phyloP scores from a whole-genome alignment of 805 yeast genomes.

The Suhomyces kilbournensis region DNA sequence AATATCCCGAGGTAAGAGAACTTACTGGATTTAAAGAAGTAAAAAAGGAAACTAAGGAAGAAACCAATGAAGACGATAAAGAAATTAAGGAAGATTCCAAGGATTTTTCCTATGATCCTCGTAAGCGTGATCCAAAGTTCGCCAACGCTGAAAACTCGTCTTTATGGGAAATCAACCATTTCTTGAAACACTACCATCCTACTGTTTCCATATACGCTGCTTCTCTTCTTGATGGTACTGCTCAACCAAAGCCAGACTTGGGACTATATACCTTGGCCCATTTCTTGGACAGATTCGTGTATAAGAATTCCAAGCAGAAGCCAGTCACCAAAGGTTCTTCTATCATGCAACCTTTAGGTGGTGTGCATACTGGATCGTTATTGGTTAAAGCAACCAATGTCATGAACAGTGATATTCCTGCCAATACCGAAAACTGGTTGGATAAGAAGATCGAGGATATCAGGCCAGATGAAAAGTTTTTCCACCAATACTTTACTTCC shows the following conservation, averaged over 20 bases:
- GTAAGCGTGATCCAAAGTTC: slow-evolving; percentile 87
- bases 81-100: slow-evolving; percentile 34
- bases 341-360: slow-evolving; percentile 97
- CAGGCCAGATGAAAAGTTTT: slow-evolving; percentile 85
- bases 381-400: slow-evolving; percentile 61
- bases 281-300: slow-evolving; percentile 93
- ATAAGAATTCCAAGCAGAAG: slow-evolving; percentile 84
- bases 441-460: slow-evolving; percentile 59
- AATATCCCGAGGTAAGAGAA: slow-evolving; percentile 64
- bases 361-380: slow-evolving; percentile 68
- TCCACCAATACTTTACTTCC: slow-evolving; percentile 75
- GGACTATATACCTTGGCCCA: slow-evolving; percentile 85
- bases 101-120: slow-evolving; percentile 62
- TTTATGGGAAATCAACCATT: slow-evolving; percentile 80
- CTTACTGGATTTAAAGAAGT: slow-evolving; percentile 51
- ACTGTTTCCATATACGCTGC: slow-evolving; percentile 80
- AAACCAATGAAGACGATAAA: slow-evolving; percentile 45
- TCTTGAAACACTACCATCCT: slow-evolving; percentile 86
- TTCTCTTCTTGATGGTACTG: slow-evolving; percentile 50
- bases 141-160: slow-evolving; percentile 83
- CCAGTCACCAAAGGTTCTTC: slow-evolving; percentile 76
- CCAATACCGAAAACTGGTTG: slow-evolving; percentile 82
- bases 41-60: slow-evolving; percentile 43
- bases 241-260: slow-evolving; percentile 74
- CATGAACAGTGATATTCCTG: slow-evolving; percentile 55